These are phyloP conservation scores for Platismatia glauca DNA, from an alignment of 495 filamentous ascomycete genomes.

Conservation along the genomic window DNA sequence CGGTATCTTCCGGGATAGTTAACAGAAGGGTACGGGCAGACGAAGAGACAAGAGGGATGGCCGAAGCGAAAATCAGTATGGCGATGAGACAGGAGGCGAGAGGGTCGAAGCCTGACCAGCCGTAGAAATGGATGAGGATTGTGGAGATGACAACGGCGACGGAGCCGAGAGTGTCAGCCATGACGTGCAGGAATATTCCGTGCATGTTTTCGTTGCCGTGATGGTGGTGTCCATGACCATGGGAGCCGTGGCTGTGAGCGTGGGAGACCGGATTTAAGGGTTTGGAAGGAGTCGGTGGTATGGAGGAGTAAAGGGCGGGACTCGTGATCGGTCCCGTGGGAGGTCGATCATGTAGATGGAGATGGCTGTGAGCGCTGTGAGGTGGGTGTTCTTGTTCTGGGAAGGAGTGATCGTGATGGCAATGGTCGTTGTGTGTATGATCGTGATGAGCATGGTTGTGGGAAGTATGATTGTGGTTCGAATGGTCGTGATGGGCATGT, in stretches of 20 bases:
- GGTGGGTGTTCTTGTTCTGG: constrained; percentile 22
- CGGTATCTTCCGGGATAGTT: constrained; percentile 72
- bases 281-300: constrained; percentile 24
- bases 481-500: constrained; percentile 19
- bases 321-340: constrained; percentile 25
- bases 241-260: constrained; percentile 19
- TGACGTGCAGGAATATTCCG: constrained; percentile 94
- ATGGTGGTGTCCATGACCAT: constrained; percentile 37
- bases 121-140: constrained; percentile 70
- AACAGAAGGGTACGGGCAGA: constrained; percentile 75
- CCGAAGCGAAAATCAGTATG: constrained; percentile 79
- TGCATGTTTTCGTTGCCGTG: constrained; percentile 98
- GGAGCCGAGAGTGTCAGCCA: constrained; percentile 90
- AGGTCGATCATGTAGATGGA: constrained; percentile 23
- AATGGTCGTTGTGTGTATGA: constrained; percentile 31
- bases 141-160: constrained; percentile 93
- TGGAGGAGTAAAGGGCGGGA: constrained; percentile 19
- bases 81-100: constrained; percentile 91
- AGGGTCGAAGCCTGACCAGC: constrained; percentile 93
- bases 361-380: constrained; percentile 31
- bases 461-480: constrained; percentile 17
- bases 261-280: constrained; percentile 21
- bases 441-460: constrained; percentile 29
- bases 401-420: constrained; percentile 26
- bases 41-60: constrained; percentile 77